phyloP scores from a whole-genome alignment of 106 monocot species.

The Phalaenopsis aphrodite region DNA sequence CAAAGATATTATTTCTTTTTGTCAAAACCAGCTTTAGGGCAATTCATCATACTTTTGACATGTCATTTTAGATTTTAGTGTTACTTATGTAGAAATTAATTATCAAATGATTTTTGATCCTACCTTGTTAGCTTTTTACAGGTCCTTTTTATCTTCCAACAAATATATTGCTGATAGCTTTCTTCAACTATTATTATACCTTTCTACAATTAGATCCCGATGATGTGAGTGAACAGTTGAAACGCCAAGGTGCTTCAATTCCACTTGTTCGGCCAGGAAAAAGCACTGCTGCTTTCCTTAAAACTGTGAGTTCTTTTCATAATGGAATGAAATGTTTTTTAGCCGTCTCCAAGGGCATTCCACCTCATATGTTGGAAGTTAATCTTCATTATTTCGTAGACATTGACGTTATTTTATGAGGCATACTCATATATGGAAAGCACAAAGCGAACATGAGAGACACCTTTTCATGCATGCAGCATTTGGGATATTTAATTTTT shows the following conservation, averaged over 20 bases:
- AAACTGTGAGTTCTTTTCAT: slow-evolving; percentile 55
- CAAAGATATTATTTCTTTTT: neutral
- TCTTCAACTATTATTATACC: slow-evolving; percentile 98
- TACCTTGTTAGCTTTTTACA: slow-evolving; percentile 15
- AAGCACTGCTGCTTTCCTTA: slow-evolving; percentile 86
- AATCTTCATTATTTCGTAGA: neutral
- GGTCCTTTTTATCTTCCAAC: slow-evolving; percentile 87
- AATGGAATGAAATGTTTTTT: neutral
- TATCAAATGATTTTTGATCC: neutral
- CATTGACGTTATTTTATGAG: neutral
- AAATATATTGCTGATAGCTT: slow-evolving; percentile 89
- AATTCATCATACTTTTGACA: neutral
- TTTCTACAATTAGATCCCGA: slow-evolving; percentile 99
- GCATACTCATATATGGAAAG: neutral
- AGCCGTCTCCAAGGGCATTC: neutral
- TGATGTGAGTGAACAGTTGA: slow-evolving; percentile 97
- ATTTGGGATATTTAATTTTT: neutral
- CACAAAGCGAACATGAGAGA: neutral
- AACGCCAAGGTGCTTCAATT: slow-evolving; percentile 97
- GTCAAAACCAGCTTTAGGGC: neutral
- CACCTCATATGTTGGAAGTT: neutral
- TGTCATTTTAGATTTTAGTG: neutral
- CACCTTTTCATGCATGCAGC: neutral
- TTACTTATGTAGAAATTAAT: neutral
- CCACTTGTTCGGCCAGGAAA: slow-evolving; percentile 94